Evolutionary conservation across 2,329 filamentous ascomycete species (phyloP).

Genomic region (Cladosporium cucumerinum): DNA sequence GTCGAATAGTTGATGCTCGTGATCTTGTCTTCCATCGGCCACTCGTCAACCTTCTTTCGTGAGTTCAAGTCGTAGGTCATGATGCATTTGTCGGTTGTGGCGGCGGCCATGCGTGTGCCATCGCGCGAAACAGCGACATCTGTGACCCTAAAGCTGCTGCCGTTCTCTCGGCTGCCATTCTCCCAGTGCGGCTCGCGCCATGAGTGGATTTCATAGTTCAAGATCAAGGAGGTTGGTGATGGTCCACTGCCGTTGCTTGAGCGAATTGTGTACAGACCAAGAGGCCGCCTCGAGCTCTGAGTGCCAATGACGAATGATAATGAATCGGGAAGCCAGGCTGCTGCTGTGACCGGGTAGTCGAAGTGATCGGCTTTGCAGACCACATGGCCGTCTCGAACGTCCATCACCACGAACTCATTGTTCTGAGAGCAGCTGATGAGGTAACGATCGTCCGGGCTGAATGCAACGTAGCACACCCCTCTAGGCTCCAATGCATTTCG

Average conservation of each 20-base stretch:
- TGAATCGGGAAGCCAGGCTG: conserved; percentile 82
- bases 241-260: conserved; percentile 13
- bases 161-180: conserved; percentile 25
- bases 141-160: conserved; percentile 70
- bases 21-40: conserved; percentile 65
- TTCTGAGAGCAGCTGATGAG: conserved; percentile 70
- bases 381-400: conserved; percentile 49
- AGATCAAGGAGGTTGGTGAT: conserved; percentile 16
- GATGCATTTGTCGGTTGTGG: conserved; percentile 67
- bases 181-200: conserved; percentile 47
- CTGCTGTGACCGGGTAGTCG: conserved; percentile 80
- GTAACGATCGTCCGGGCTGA: conserved; percentile 87
- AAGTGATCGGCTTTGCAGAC: conserved; percentile 66
- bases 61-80: conserved; percentile 80
- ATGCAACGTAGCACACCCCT: conserved; percentile 76
- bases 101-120: conserved; percentile 74
- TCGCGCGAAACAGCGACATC: conserved; percentile 81
- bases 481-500: conserved; percentile 22
- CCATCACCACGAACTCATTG: conserved; percentile 35
- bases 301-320: conserved; percentile 75
- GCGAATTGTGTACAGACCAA: conserved; percentile 54
- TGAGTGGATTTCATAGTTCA: conserved; percentile 31
- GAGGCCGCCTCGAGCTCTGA: conserved; percentile 62
- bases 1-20: conserved; percentile 78
- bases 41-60: conserved; percentile 55